Conservation (phyloP, 345 rosid genomes). For the Lepidium africanum region DNA sequence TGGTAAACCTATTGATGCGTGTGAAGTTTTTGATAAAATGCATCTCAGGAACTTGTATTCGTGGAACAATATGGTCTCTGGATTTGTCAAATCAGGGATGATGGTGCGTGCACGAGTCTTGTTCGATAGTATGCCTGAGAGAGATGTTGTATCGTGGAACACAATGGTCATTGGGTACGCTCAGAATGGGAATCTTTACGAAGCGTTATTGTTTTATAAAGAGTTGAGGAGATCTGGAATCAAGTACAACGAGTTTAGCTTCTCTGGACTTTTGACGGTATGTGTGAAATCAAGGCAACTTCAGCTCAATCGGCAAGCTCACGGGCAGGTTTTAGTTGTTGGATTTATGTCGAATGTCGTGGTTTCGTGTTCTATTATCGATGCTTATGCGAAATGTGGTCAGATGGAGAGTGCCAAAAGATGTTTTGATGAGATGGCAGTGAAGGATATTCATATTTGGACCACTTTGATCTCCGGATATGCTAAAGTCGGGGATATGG, state of each 20-base stretch:
- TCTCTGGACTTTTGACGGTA: slow-evolving; percentile 53
- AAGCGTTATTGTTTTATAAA: slow-evolving; percentile 44
- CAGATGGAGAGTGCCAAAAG: slow-evolving; percentile 47
- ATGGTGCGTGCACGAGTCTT: slow-evolving; percentile 45
- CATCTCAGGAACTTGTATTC: slow-evolving; percentile 48
- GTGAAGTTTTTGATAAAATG: slow-evolving; percentile 66
- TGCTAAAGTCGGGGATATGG: slow-evolving; percentile 56
- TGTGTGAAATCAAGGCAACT: slow-evolving; percentile 48
- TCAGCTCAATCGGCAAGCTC: slow-evolving; percentile 52
- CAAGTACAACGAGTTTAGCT: slow-evolving; percentile 54
- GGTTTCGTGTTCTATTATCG: slow-evolving; percentile 44
- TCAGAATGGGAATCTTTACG: slow-evolving; percentile 28
- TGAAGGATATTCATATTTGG: slow-evolving; percentile 61
- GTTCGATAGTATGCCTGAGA: slow-evolving; percentile 66
- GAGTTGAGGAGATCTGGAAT: slow-evolving; percentile 47
- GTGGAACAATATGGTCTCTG: slow-evolving; percentile 65
- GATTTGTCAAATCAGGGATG: slow-evolving; percentile 61
- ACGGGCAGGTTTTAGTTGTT: slow-evolving; percentile 62
- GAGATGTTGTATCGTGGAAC: slow-evolving; percentile 74
- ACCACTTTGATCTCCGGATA: slow-evolving; percentile 70
- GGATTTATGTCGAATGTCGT: slow-evolving; percentile 57
- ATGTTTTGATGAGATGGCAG: slow-evolving; percentile 57
- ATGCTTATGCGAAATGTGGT: slow-evolving; percentile 63
- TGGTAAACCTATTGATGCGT: slow-evolving; percentile 38
- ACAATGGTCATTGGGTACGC: slow-evolving; percentile 71